Evolutionary conservation across 169 alveolate species (phyloP), one percentile per base, ranked within the genome.

Genomic region (Eimeria praecox): DNA sequence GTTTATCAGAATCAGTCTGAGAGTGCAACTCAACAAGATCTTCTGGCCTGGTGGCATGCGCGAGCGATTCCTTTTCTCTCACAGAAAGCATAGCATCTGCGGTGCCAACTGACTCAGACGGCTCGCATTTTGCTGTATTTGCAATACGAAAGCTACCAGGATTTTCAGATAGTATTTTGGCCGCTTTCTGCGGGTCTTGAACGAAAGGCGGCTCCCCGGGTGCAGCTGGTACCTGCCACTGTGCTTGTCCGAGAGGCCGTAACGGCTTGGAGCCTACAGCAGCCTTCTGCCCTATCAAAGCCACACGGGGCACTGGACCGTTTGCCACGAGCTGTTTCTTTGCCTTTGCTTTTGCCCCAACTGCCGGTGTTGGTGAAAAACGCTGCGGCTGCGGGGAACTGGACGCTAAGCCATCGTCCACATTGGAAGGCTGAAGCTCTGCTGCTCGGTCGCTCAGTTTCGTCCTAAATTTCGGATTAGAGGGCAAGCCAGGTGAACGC

Each of bases 241-340:
- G 93, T 22, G 64, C 59, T 82, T 49, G 90, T 49, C 90, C 90
- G 33, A 82, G 87, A 3, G 87, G 64, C 33, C 82, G 69, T 42
- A 46, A 40, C 42, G 40, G 78, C 42, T 59, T 86, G 22, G 44
- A 30, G 30, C 80, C 82, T 22, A 30, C 62, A 24, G 44, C 52
- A 24, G 80, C 30, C 93, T 86, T 86, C 64, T 86, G 82, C 59
- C 46, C 82, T 38, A 56, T 22, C 27, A 4, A 49, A 0, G 59
- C 62, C 46, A 35, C 78, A 40, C 62, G 93, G 80, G 62, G 27
- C 14, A 49, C 49, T 33, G 46, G 27, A 73, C 22, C 14, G 66
- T 62, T 56, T 59, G n/a, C 69, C 46, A 16, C 62, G 18, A 33
- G n/a, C 18, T 38, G 82, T 38, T 86, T 86, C 40, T 54, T 86